Base-by-base conservation (phyloP, 257 asterid genomes). In the Fraxinus quadrangulata region DNA sequence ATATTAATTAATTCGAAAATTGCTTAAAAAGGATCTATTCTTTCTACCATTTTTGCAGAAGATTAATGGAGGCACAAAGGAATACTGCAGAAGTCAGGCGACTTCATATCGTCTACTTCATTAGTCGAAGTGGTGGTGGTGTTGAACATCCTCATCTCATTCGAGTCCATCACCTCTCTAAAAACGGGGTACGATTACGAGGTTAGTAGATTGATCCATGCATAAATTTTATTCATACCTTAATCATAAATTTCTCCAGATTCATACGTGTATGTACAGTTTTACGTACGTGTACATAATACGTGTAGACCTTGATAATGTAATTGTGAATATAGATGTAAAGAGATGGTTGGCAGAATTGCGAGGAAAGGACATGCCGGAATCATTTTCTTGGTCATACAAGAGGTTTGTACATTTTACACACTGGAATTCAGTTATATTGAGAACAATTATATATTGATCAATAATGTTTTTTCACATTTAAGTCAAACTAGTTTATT, bases 291-390 rank as follows among this genome's bases (percentile, higher is more conserved):
- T 11, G 16, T 40, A 11, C 2, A 40, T 40, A 11, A 94, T 6
- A 33, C 33, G 14, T 13, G 59, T 56, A 19, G 26, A n/a, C 11
- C 4, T 40, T 47, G 67, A 21, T 49, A 0, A 21, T 10, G 4
- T n/a, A 1, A 21, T 59, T 40, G 4, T 54, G 33, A 26, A 37
- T 21, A 24, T 78, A 94, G 99, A 95, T 76, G 86, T 93, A 24
- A 95, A 93, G 93, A 90, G 97, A 87, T 93, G 98, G 98, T 75
- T 95, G 76, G 87, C 87, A 8, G 98, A 95, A 61, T 76, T 95
- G 87, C 86, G 99, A 17, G 99, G 99, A 49, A 88, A 85, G 65
- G 96, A 92, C 70, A 86, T 93, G 93, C 88, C 98, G 0, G 94
- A 88, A 67, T 89, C 92, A 30, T 95, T 88, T 81, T 86, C 94